Conservation (phyloP, 495 filamentous ascomycete genomes). For the Pseudotulostoma volvatum region DNA sequence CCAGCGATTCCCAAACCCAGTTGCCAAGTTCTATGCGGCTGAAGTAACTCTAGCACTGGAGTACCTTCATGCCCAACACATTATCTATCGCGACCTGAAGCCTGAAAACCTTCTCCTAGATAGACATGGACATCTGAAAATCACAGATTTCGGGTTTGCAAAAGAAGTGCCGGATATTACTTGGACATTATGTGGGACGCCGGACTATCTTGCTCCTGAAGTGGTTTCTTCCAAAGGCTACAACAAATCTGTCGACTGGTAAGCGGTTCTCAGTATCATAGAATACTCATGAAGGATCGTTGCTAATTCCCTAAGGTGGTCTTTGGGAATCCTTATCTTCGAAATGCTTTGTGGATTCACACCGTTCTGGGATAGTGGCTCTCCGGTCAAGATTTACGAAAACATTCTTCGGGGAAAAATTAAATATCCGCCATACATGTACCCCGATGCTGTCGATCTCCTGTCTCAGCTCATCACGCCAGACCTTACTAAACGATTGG, state of each 20-base stretch:
- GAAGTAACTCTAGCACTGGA: conserved; percentile 92
- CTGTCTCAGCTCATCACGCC: conserved; percentile 84
- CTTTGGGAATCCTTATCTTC: conserved; percentile 91
- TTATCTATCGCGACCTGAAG: conserved; percentile 95
- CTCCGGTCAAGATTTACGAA: conserved; percentile 97
- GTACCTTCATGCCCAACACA: conserved; percentile 86
- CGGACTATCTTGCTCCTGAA: conserved; percentile 95
- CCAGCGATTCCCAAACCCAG: conserved; percentile 94
- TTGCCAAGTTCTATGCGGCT: conserved; percentile 97
- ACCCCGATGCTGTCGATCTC: conserved; percentile 83
- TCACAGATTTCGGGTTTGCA: conserved; percentile 97
- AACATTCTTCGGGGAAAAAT: conserved; percentile 88
- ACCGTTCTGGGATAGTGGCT: conserved; percentile 95
- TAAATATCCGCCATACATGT: conserved; percentile 91
- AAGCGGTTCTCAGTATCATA: conserved; percentile 19
- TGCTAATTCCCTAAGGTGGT: conserved; percentile 56
- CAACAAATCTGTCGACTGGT: conserved; percentile 99
- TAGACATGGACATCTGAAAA: conserved; percentile 92
- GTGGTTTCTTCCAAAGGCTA: conserved; percentile 96
- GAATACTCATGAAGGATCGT: not conserved
- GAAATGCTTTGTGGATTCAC: conserved; percentile 99
- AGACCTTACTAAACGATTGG: conserved; percentile 86
- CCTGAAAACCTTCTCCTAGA: conserved; percentile 92
- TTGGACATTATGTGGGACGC: conserved; percentile 95
- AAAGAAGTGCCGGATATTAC: conserved; percentile 98